A percentile compares a stretch with the other conserved stretches of the same genome.
These are phyloP conservation scores for Phytophthora megakarya DNA, from an alignment of 352 stramenopile species.

Conservation along the genomic window DNA sequence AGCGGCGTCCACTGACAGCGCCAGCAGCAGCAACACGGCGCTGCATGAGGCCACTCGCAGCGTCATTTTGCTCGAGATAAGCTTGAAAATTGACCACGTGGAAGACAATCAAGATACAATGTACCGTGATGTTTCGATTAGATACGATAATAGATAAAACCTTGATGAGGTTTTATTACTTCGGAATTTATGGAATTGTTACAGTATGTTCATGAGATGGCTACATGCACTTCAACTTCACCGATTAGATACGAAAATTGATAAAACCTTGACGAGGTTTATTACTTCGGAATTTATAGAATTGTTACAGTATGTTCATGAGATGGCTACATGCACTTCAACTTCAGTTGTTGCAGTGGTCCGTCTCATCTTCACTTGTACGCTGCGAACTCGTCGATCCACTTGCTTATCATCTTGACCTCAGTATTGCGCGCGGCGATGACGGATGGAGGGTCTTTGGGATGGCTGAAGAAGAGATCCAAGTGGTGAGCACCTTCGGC, in stretches of 20 bases:
- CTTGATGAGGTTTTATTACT: conserved; percentile 9
- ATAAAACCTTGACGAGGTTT: conserved; percentile 14
- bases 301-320: neutral
- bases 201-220: conserved; percentile 4
- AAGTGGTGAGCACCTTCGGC: conserved; percentile 88
- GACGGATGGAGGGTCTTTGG: conserved; percentile 84
- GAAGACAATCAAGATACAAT: conserved; percentile 14
- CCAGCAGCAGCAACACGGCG: conserved; percentile 36
- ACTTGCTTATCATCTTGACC: conserved; percentile 78
- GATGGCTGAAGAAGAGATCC: conserved; percentile 93
- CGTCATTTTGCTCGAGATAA: conserved; percentile 30
- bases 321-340: conserved; percentile 8
- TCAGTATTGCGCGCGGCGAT: conserved; percentile 72
- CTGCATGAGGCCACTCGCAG: conserved; percentile 29
- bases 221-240: no score
- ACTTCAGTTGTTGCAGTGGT: neutral
- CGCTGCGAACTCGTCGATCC: conserved; percentile 78
- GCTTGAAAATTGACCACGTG: conserved; percentile 38
- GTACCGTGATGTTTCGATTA: no score
- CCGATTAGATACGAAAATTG: no score
- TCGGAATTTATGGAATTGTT: neutral
- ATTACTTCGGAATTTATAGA: neutral
- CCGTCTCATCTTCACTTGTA: conserved; percentile 29
- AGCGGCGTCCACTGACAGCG: conserved; percentile 29
- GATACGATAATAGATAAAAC: no score